Base-by-base conservation (phyloP, 306 rosid genomes). In the Cotoneaster glaucophyllus region DNA sequence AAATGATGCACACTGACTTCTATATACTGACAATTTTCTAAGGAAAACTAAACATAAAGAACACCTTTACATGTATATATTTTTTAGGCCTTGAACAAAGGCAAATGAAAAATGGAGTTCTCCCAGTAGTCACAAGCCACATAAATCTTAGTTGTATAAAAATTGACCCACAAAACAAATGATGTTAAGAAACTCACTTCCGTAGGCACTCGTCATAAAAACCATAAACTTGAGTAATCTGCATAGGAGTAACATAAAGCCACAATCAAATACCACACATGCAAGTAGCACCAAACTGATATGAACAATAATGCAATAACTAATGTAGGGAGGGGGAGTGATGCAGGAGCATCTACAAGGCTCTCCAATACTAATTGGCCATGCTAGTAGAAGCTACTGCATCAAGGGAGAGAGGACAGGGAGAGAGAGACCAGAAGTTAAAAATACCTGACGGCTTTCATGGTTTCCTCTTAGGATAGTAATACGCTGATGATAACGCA, bases 161-260 rank as follows among this genome's bases (percentile, higher is more conserved):
- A 69, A 69, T 32, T 72, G 48, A 76, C 48, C 53, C 15, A 31
- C 1, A 4, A 17, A 39, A 34, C 13, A 26, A 75, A 50, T 74
- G 69, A 80, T 64, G 62, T 73, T 24, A 72, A 71, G 72, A 80
- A 69, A 86, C 98, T 82, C 84, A 93, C 98, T 93, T 93, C 78
- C 98, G 88, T 64, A 93, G 83, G 86, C 98, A 93, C 84, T 93
- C 98, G 15, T 93, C 98, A 74, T 91, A 93, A 84, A 93, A 93
- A 58, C 98, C 97, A 81, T 93, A 93, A 79, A 93, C 98, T 86
- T 93, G 97, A 77, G 98, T 93, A 80, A 93, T 93, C 98, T 93
- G 97, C 97, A 87, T 80, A 64, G 53, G 67, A 25, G 41, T 37
- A 67, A 57, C 24, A 83, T 45, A 19, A 70, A 32, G 37, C 21